A percentile compares a stretch with the other conserved stretches of the same genome.
These are phyloP conservation scores for Sparassis latifolia DNA, from an alignment of 1,284 basidiomycete genomes.

Conservation along the genomic window DNA sequence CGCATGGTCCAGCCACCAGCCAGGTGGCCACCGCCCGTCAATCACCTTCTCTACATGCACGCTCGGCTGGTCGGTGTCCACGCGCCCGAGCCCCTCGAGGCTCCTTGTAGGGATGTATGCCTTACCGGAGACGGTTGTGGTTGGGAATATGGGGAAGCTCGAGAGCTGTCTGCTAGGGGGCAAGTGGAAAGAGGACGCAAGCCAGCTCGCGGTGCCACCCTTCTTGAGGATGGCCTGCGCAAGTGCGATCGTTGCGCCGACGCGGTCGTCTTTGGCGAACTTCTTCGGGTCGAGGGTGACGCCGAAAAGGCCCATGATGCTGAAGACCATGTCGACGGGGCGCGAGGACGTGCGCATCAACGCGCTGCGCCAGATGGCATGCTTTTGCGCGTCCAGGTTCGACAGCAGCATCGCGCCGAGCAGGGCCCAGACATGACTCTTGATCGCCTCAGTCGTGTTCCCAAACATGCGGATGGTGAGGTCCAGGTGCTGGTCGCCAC, in stretches of 20 bases:
- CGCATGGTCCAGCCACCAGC: constrained; percentile 5
- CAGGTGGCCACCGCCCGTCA: constrained; percentile 1
- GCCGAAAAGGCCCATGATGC: constrained; percentile 21
- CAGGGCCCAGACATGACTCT: background rate
- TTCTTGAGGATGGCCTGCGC: constrained; percentile 5
- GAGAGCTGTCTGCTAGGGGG: constrained; percentile 3
- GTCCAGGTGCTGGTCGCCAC: background rate
- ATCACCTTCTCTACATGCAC: constrained; percentile 1
- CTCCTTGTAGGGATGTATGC: too few species aligned
- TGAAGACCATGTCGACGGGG: constrained; percentile 22
- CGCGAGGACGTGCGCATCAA: constrained; percentile 16
- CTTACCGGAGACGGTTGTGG: background rate
- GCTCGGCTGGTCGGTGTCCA: background rate
- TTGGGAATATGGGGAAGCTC: constrained; percentile 7
- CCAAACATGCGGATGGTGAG: background rate
- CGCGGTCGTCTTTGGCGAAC: constrained; percentile 14
- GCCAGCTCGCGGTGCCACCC: constrained; percentile 7
- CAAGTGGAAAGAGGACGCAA: constrained; percentile 7
- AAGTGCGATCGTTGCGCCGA: constrained; percentile 17
- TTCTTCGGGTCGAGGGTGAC: constrained; percentile 12
- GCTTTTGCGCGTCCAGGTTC: background rate
- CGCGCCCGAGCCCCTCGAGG: constrained; percentile 5
- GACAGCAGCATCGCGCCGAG: background rate
- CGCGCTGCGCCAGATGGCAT: constrained; percentile 14
- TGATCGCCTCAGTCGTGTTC: background rate